These are phyloP conservation scores for Ustilago hordei DNA, from an alignment of 1,284 basidiomycete species.

Conservation along the genomic window DNA sequence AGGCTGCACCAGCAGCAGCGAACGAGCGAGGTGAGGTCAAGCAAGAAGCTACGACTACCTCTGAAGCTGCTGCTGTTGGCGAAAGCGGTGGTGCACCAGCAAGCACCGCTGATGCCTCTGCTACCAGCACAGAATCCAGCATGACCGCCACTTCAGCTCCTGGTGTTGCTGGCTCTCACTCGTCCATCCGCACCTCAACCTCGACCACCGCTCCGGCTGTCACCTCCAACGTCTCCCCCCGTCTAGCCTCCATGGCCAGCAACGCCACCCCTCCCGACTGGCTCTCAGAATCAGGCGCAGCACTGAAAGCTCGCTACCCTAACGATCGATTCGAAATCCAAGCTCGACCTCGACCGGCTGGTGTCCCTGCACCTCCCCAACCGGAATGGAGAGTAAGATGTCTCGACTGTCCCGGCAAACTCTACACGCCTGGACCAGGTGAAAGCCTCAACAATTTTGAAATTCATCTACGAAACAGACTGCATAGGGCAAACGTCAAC, in stretches of 20 bases:
- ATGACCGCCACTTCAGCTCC: not conserved
- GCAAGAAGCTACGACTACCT: not conserved
- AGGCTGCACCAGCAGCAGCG: not conserved
- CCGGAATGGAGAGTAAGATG: conserved; percentile 92
- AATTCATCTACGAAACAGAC: conserved; percentile 85
- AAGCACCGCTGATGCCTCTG: not conserved
- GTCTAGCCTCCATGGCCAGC: conserved; percentile 24
- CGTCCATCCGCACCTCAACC: conserved; percentile 14
- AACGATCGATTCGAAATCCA: conserved; percentile 78
- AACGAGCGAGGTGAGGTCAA: not conserved
- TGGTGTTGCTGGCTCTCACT: conserved; percentile 5
- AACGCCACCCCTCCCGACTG: conserved; percentile 74
- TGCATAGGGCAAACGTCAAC: conserved; percentile 73
- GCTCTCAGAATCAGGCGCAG: conserved; percentile 77
- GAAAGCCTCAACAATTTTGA: conserved; percentile 91
- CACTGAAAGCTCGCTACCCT: conserved; percentile 80
- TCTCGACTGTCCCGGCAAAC: conserved; percentile 90
- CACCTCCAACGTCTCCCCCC: conserved; percentile 34
- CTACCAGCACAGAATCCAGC: not conserved
- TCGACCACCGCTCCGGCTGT: conserved; percentile 22
- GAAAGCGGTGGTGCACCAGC: not conserved
- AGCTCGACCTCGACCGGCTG: conserved; percentile 43
- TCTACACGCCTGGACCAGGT: conserved; percentile 93
- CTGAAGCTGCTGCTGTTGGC: not conserved
- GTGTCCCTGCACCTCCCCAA: conserved; percentile 39